Evolutionary conservation across 176 grass and related monocot genomes (phyloP).

Genomic region (Rhynchospora breviuscula): DNA sequence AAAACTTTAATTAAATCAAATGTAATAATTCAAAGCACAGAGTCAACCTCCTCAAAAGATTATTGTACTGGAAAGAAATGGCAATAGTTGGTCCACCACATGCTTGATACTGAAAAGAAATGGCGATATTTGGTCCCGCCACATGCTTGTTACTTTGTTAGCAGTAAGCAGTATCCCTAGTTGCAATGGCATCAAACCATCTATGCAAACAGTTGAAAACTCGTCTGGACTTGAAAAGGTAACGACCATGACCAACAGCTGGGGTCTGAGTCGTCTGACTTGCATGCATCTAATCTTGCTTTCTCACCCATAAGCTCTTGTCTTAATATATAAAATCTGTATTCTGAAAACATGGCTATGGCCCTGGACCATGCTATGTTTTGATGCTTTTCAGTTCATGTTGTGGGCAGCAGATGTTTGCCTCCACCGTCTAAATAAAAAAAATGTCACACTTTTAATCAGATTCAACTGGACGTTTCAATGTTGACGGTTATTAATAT

Average conservation of each 20-base stretch:
- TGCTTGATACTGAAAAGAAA: not conserved
- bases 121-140: not conserved
- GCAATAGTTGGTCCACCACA: not conserved
- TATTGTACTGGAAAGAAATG: too few relatives aligned
- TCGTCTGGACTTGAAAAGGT: not conserved
- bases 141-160: not conserved
- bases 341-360: not conserved
- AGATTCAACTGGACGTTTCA: not conserved
- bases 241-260: not conserved
- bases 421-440: not conserved
- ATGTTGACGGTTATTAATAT: too few relatives aligned
- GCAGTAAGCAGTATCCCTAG: not conserved
- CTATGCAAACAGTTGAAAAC: not conserved
- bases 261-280: not conserved
- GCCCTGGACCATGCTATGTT: not conserved
- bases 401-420: not conserved
- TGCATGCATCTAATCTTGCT: constrained; percentile 2
- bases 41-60: too few relatives aligned
- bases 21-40: too few relatives aligned
- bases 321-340: not conserved
- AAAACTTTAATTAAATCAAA: too few relatives aligned
- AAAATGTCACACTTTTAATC: not conserved
- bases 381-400: not conserved
- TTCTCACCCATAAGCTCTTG: not conserved
- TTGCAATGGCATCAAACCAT: not conserved